Evolutionary conservation across 2,329 filamentous ascomycete species (phyloP), one percentile per base, ranked within the genome.

Genomic region (Fusarium compactum): DNA sequence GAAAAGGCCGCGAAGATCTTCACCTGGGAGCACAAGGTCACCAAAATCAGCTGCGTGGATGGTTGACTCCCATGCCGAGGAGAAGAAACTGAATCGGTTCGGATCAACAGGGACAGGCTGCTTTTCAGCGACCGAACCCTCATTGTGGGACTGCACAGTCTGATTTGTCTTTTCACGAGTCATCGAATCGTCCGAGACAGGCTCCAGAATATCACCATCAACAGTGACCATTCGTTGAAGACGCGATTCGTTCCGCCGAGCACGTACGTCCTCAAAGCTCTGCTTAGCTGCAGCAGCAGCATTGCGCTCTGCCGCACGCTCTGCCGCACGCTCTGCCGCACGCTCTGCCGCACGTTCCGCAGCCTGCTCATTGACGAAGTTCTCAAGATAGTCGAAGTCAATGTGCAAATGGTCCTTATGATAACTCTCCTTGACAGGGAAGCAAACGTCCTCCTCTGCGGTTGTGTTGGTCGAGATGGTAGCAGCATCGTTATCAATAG

Each of bases 21-120:
- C 96, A 11, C 94, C 95, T 4, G 95, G 94, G 61, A 97, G 89
- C 7, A 98, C 88, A 11, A 98, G 87, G 74, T 95, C 95, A 22
- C 93, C 94, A 68, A 99, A 88, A 74, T 97, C 94, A 2, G 92
- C 88, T 18, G 95, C 94, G 77, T 98, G 95, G 66, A 98, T 94
- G 2, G 95, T 97, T 53, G 94, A 95, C 77, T 98, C 95, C 81
- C 94, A 92, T 58, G 96, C 93, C 1, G 96, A 98, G 0, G 95
- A 98, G 81, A 99, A 99, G 82, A 98, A 98, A 69, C 95, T 96
- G 83, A 97, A 98, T 7, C 95, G 89, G 77, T 95, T 96, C 32
- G 89, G 86, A 62, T 93, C 90, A 48, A 85, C 78, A 40, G 81
- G 80, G 5, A 74, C 73, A 16, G 76, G 78, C 18, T 80, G 72